Evolutionary conservation across 148 eudicot genomes (phyloP).

Genomic region (Rhododendron williamsianum): DNA sequence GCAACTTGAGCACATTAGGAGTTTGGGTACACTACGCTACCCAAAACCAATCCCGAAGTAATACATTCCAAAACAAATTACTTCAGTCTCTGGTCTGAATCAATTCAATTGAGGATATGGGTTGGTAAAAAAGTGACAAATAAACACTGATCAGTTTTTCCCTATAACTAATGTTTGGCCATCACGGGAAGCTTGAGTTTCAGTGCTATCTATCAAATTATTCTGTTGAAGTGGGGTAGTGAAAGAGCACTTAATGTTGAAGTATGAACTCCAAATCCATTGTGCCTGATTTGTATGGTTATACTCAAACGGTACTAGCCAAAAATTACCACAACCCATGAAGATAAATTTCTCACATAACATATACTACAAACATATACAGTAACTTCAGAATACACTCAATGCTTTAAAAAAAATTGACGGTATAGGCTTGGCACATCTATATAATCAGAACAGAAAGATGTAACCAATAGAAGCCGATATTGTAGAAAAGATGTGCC

Average conservation of each 20-base stretch:
- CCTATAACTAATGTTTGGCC: not conserved
- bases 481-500: not conserved
- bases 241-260: not conserved
- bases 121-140: not conserved
- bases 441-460: not conserved
- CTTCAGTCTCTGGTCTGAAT: not conserved
- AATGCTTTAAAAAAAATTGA: not conserved
- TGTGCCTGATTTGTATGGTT: not conserved
- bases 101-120: not conserved
- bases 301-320: not conserved
- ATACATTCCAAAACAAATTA: not conserved
- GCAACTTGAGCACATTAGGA: not conserved
- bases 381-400: not conserved
- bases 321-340: not conserved
- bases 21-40: not conserved
- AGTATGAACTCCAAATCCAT: not conserved
- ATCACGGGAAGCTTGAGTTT: not conserved
- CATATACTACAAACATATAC: not conserved
- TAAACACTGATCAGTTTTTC: not conserved
- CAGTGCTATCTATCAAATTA: not conserved
- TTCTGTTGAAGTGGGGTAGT: not conserved
- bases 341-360: not conserved
- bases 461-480: not conserved
- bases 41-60: not conserved
- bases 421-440: not conserved